These are phyloP conservation scores for Rhizoclosmatium globosum DNA, from an alignment of 192 early-diverging fungal species.

Conservation along the genomic window DNA sequence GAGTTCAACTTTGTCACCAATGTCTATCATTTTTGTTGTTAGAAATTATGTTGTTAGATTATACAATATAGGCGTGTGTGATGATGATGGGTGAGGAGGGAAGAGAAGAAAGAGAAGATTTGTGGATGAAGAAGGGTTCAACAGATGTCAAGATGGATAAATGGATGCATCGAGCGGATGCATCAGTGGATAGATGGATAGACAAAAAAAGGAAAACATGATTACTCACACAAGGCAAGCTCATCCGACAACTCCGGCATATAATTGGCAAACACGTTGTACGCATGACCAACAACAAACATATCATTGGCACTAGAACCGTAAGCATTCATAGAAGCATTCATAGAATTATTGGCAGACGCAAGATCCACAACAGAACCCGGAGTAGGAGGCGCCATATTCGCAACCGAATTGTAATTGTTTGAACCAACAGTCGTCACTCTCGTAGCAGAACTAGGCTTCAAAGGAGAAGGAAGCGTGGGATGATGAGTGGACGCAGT, in stretches of 20 bases:
- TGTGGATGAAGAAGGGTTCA: no score
- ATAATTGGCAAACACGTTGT: not conserved
- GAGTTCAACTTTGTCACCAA: conserved; percentile 26
- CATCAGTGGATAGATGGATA: no score
- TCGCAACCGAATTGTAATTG: not conserved
- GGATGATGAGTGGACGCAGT: not conserved
- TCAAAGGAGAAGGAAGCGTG: not conserved
- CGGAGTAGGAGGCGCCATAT: not conserved
- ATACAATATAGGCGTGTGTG: not conserved
- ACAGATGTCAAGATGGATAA: no score
- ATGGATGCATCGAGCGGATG: no score
- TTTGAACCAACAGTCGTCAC: not conserved
- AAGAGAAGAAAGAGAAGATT: no score
- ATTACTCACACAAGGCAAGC: conserved; percentile 1
- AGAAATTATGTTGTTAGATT: not conserved
- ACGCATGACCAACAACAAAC: not conserved
- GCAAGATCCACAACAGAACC: no score
- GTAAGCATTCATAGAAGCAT: no score
- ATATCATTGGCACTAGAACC: not conserved
- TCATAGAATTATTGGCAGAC: no score
- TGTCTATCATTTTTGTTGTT: not conserved
- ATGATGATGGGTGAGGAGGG: no score
- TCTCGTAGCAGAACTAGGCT: not conserved
- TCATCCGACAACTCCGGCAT: conserved; percentile 9
- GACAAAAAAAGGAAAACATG: not conserved